Percentiles rank a stretch among this genome's conserved stretches.
Evolutionary conservation across 768 basidiomycete genomes (phyloP).

Genomic region (Boletus rufocinnamomeus): DNA sequence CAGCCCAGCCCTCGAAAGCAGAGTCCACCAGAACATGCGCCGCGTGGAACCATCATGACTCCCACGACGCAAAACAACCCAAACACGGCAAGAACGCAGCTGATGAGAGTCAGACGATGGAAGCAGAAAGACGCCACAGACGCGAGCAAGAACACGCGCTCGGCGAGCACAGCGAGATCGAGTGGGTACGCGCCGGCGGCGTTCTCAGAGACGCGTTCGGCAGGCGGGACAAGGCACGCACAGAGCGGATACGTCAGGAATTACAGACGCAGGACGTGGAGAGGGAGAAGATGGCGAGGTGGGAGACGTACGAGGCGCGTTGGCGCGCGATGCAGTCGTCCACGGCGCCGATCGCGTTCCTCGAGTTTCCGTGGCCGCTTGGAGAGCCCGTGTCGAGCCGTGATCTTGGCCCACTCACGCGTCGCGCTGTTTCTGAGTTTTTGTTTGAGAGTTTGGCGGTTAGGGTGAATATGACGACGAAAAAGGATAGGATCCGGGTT

Average conservation of each 20-base stretch:
- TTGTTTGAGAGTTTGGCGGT: conserved; percentile 49
- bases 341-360: conserved; percentile 40
- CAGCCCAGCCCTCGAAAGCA: background rate
- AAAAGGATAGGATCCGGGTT: conserved; percentile 55
- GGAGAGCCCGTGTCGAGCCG: conserved; percentile 11
- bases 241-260: conserved; percentile 49
- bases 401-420: conserved; percentile 38
- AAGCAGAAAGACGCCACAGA: conserved; percentile 24
- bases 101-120: background rate
- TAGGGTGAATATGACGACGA: conserved; percentile 41
- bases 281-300: conserved; percentile 38
- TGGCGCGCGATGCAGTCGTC: conserved; percentile 48
- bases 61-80: background rate
- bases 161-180: conserved; percentile 51
- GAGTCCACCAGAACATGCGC: conserved; percentile 3
- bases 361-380: conserved; percentile 67
- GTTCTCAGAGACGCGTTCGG: conserved; percentile 52
- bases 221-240: conserved; percentile 50
- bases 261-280: conserved; percentile 48
- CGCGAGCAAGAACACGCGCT: conserved; percentile 40
- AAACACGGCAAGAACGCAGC: too few species aligned
- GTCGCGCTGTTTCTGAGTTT: conserved; percentile 48
- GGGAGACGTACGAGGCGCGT: conserved; percentile 54
- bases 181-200: conserved; percentile 62
- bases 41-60: background rate